Evolutionary conservation across 306 rosid genomes (phyloP).

Genomic region (Inga leiocalycina): DNA sequence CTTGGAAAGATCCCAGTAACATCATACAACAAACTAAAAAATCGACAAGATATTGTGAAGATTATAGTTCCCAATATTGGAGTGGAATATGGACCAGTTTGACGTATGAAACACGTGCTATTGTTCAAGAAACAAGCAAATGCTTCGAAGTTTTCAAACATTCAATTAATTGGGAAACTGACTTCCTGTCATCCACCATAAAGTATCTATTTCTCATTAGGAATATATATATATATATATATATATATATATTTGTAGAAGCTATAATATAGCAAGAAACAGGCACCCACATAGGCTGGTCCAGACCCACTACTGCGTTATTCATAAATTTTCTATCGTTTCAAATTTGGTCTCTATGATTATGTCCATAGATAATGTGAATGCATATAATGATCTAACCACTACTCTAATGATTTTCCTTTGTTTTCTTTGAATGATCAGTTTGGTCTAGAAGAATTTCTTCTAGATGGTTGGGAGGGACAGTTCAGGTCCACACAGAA

Average conservation of each 20-base stretch:
- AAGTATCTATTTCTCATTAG: background rate
- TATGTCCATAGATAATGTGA: slow-evolving; percentile 3
- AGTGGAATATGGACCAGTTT: slow-evolving; percentile 30
- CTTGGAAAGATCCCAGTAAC: background rate
- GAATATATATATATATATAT: too few relatives aligned
- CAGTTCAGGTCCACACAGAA: slow-evolving; percentile 31
- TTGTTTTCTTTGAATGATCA: background rate
- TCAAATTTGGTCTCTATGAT: background rate
- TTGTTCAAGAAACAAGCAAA: background rate
- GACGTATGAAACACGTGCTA: slow-evolving; percentile 12
- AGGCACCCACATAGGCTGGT: slow-evolving; percentile 4
- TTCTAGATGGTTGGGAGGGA: background rate
- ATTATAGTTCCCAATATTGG: background rate
- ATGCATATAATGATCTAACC: slow-evolving; percentile 7
- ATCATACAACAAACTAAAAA: background rate
- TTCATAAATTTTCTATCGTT: background rate
- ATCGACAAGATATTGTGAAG: background rate
- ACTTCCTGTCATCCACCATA: slow-evolving; percentile 24
- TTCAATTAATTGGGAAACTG: slow-evolving; percentile 7
- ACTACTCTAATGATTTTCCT: background rate
- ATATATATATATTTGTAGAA: background rate
- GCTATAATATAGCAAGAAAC: background rate
- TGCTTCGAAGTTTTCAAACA: slow-evolving; percentile 13
- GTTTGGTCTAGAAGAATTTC: slow-evolving; percentile 1
- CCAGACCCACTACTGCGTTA: background rate